phyloP scores from a whole-genome alignment of 331 rosid genomes.

The Malus hybrid region DNA sequence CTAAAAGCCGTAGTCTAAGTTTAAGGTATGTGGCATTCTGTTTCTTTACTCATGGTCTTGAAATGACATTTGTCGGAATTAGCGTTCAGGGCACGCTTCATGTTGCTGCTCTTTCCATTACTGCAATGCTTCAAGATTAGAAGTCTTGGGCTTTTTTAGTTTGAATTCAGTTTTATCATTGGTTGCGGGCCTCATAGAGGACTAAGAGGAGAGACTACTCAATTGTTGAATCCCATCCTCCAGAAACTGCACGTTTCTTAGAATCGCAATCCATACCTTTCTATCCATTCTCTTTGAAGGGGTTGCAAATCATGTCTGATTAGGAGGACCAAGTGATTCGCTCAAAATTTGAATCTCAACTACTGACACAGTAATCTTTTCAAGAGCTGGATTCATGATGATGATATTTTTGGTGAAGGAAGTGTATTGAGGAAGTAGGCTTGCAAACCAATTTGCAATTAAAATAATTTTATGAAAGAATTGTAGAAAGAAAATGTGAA shows the following conservation, averaged over 20 bases:
- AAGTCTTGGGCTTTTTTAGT: background rate
- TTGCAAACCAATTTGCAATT: background rate
- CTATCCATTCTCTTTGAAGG: background rate
- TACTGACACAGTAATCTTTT: background rate
- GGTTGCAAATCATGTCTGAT: background rate
- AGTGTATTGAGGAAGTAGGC: background rate
- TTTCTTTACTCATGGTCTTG: background rate
- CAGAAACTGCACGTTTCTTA: background rate
- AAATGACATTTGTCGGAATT: background rate
- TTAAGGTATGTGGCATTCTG: conserved; percentile 49
- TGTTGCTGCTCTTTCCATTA: background rate
- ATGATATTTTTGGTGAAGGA: background rate
- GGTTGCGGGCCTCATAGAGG: background rate
- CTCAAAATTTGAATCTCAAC: background rate
- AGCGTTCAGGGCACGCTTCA: background rate
- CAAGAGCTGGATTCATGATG: background rate
- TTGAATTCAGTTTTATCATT: background rate
- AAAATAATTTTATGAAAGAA: background rate
- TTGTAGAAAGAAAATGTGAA: background rate
- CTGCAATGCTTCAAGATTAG: background rate
- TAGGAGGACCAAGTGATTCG: background rate
- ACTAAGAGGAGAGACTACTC: background rate
- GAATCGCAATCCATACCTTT: background rate
- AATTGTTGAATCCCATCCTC: background rate
- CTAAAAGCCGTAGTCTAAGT: conserved; percentile 50